Percentiles rank a stretch among this genome's conserved stretches.
These are phyloP conservation scores for Macrolepiota dolichaula DNA, from an alignment of 768 basidiomycete species.

Conservation along the genomic window DNA sequence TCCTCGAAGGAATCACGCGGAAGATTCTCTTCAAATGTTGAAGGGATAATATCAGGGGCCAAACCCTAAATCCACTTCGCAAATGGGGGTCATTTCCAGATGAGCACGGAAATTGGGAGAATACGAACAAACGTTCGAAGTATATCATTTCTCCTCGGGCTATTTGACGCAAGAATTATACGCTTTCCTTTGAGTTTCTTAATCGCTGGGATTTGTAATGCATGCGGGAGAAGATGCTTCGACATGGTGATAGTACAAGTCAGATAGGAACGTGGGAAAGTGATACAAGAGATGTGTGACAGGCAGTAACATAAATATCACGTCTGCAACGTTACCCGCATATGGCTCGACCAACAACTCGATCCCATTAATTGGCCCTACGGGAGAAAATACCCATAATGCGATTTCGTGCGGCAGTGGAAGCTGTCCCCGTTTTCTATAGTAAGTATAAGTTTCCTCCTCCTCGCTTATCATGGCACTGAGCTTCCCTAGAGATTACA, in stretches of 20 bases:
- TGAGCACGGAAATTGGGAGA: not conserved
- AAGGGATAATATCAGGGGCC: conserved; percentile 39
- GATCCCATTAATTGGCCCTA: not conserved
- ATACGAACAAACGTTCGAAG: conserved; percentile 69
- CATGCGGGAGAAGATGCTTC: conserved; percentile 58
- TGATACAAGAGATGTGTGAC: not conserved
- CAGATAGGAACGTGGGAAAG: not conserved
- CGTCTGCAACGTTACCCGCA: not conserved
- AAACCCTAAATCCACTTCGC: conserved; percentile 28
- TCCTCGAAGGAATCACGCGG: conserved; percentile 63
- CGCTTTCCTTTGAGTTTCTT: conserved; percentile 71
- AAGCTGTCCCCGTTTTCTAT: conserved; percentile 29
- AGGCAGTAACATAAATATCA: not conserved
- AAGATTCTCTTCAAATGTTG: conserved; percentile 75
- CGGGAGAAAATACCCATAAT: conserved; percentile 15
- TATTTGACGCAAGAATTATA: conserved; percentile 83
- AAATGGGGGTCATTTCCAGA: not conserved
- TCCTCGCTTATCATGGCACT: not conserved
- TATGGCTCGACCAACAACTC: not conserved
- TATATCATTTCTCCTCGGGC: conserved; percentile 82
- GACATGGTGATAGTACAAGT: conserved; percentile 17
- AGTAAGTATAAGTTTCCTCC: conserved; percentile 24
- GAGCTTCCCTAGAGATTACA: conserved; percentile 53
- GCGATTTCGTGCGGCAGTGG: conserved; percentile 30
- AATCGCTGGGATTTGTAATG: conserved; percentile 56